A percentile compares a stretch with the other conserved stretches of the same genome.
phyloP scores from a whole-genome alignment of 2,329 filamentous ascomycete genomes.

The Pestalotiopsis sp. region DNA sequence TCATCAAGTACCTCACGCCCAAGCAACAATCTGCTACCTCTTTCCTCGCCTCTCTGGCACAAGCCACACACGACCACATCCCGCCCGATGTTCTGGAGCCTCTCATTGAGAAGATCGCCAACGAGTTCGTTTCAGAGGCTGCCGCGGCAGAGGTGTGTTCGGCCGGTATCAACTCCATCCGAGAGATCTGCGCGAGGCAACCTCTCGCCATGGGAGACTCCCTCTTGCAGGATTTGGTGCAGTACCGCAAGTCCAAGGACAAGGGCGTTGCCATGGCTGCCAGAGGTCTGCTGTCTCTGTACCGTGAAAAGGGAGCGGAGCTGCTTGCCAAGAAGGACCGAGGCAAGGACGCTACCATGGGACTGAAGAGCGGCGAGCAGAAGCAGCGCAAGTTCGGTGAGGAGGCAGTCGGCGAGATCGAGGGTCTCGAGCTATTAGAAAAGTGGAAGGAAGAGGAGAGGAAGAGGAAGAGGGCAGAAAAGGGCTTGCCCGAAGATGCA shows the following conservation, averaged over 20 bases:
- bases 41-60: slow-evolving; percentile 88
- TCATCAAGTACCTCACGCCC: slow-evolving; percentile 88
- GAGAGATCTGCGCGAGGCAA: slow-evolving; percentile 90
- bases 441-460: slow-evolving; percentile 93
- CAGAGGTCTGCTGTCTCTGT: slow-evolving; percentile 86
- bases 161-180: slow-evolving; percentile 90
- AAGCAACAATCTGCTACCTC: slow-evolving; percentile 89
- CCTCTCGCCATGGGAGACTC: slow-evolving; percentile 97
- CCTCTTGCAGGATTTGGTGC: slow-evolving; percentile 90
- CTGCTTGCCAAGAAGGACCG: slow-evolving; percentile 88
- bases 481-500: slow-evolving; percentile 65
- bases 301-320: slow-evolving; percentile 87
- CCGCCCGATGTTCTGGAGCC: slow-evolving; percentile 92
- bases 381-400: slow-evolving; percentile 83
- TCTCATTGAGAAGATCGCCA: slow-evolving; percentile 91
- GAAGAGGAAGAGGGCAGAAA: slow-evolving; percentile 70
- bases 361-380: slow-evolving; percentile 73
- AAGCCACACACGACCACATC: slow-evolving; percentile 87
- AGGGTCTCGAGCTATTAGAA: slow-evolving; percentile 88
- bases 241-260: slow-evolving; percentile 96
- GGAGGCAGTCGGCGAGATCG: slow-evolving; percentile 78
- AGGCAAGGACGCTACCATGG: slow-evolving; percentile 88
- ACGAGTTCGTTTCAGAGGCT: slow-evolving; percentile 97
- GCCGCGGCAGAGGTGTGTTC: slow-evolving; percentile 88
- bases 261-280: slow-evolving; percentile 99